Evolutionary conservation across 2,329 filamentous ascomycete genomes (phyloP), one percentile per base, ranked within the genome.

Genomic region (Zymoseptoria pseudotritici): DNA sequence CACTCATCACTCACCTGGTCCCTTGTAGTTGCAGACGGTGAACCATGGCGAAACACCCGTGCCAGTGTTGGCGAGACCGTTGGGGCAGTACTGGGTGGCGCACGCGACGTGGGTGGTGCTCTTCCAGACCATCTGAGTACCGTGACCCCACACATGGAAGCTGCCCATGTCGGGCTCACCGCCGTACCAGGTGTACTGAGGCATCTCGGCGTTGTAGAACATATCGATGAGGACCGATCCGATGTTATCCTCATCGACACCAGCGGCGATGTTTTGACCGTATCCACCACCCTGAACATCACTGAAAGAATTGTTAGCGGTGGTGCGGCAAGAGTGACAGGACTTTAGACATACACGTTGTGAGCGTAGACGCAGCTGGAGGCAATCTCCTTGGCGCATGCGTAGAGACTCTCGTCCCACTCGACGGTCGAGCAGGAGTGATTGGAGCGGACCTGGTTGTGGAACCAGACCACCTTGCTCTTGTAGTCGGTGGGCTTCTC

Each of bases 261-360:
- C 80, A 62, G 87, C 86, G 71, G 90, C 93, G 61, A 97, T 87
- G 82, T 97, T 99, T 79, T 99, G 94, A 51, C 94, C 94, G 71
- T 94, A 95, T 52, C 82, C 80, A 58, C 84, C 85, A 55, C 78
- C 80, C 63, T 83, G 83, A 53, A 82, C 78, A 24, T 78, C 73
- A 68, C 82, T 85, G 67, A 24, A 20, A 42, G 17, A 36, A 17
- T 46, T 60, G 69, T 80, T 63, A 80, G 75, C 49, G 50, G 22
- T 22, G 29, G 36, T 57, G 13, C 2, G 2, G 24, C 5, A 31
- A 54, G 26, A 7, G 9, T 19, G 50, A 36, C 19, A 51, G 20
- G n/a, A n/a, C 19, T 26, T 17, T 19, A 57, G 26, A 79, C 86
- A 79, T 83, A 90, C 87, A 84, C 84, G 74, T 92, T 82, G 75